Evolutionary conservation across 805 yeast genomes (phyloP).

Genomic region (Zygosaccharomyces siamensis): DNA sequence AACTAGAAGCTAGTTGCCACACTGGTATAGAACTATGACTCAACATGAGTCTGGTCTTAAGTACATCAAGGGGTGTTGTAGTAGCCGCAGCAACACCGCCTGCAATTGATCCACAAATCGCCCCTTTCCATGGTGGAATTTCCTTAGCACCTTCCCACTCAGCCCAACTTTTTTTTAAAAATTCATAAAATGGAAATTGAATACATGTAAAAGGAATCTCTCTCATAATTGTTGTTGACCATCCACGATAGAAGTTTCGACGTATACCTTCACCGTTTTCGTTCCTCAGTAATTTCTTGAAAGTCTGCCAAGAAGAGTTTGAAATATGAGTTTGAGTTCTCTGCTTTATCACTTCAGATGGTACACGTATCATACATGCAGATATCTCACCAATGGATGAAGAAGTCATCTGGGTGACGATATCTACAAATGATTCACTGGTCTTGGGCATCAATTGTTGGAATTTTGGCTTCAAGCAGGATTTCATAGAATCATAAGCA

Average conservation of each 20-base stretch:
- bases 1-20: constrained; percentile 43
- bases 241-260: constrained; percentile 84
- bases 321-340: constrained; percentile 72
- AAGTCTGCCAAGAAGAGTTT: constrained; percentile 58
- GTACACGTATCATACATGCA: constrained; percentile 92
- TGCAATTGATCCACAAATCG: constrained; percentile 76
- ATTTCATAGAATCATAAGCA: constrained; percentile 76
- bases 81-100: constrained; percentile 79
- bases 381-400: constrained; percentile 89
- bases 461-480: constrained; percentile 38
- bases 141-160: constrained; percentile 36
- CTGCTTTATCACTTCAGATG: constrained; percentile 95
- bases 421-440: constrained; percentile 35
- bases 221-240: constrained; percentile 85
- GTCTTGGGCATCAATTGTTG: constrained; percentile 20
- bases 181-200: constrained; percentile 92
- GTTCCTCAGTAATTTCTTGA: constrained; percentile 56
- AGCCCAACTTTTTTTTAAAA: constrained; percentile 60
- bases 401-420: constrained; percentile 71
- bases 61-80: constrained; percentile 76
- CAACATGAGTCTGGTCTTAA: constrained; percentile 84
- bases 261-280: constrained; percentile 72
- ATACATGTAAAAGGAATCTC: constrained; percentile 96
- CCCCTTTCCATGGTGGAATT: constrained; percentile 68
- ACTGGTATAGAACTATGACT: constrained; percentile 45